Conservation (phyloP, 2,329 filamentous ascomycete species). For the Apiospora arundinis region DNA sequence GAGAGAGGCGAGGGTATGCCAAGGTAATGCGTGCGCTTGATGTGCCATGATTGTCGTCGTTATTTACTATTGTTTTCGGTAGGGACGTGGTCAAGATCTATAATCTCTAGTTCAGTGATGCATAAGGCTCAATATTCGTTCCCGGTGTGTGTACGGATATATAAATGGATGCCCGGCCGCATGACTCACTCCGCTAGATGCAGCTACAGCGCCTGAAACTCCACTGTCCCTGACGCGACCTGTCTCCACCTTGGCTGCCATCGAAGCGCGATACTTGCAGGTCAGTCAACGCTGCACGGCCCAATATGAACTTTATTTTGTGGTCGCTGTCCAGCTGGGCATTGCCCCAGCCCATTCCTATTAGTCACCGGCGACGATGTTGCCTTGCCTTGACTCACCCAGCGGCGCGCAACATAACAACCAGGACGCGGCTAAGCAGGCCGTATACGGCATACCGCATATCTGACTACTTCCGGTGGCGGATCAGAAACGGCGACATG, state of each 20-base stretch:
- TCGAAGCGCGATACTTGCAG: background rate
- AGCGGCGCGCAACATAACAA: background rate
- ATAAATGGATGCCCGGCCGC: background rate
- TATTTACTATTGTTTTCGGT: background rate
- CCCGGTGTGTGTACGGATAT: background rate
- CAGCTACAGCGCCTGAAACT: background rate
- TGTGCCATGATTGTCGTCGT: background rate
- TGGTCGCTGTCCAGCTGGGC: background rate
- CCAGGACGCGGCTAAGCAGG: too few relatives aligned
- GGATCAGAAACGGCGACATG: too few relatives aligned
- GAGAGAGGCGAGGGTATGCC: slow-evolving; percentile 6
- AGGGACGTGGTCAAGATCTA: background rate
- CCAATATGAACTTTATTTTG: background rate
- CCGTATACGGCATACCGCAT: too few relatives aligned
- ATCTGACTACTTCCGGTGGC: too few relatives aligned
- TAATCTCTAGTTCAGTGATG: background rate
- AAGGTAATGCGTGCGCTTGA: slow-evolving; percentile 15
- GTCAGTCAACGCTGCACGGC: background rate
- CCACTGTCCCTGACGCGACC: background rate
- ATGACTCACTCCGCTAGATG: background rate
- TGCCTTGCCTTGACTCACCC: background rate
- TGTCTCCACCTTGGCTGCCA: background rate
- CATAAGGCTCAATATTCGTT: background rate
- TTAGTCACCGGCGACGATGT: too few relatives aligned
- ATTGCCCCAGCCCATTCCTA: background rate